Percentiles rank a stretch among this genome's conserved stretches.
Evolutionary conservation across 106 monocot species (phyloP).

Genomic region (Hemerocallis citrina): DNA sequence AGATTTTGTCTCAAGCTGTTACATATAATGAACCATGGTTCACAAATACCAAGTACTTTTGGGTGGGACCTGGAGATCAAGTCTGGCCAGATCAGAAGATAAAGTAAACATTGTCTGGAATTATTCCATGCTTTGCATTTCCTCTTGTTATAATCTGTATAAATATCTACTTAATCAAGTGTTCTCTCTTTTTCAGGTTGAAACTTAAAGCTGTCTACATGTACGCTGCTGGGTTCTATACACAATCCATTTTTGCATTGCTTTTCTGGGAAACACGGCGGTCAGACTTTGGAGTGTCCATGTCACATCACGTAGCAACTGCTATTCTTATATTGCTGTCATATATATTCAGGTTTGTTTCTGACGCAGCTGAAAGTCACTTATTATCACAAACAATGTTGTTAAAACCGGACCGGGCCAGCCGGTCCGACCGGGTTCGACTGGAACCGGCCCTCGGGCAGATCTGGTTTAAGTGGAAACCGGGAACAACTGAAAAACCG

Average conservation of each 20-base stretch:
- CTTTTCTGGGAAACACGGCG: slow-evolving; percentile 95
- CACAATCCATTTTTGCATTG: slow-evolving; percentile 89
- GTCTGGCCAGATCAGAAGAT: slow-evolving; percentile 80
- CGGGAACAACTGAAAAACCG: no score
- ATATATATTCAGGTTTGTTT: slow-evolving; percentile 68
- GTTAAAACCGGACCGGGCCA: no score
- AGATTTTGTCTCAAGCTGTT: slow-evolving; percentile 54
- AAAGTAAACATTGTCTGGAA: slow-evolving; percentile 33
- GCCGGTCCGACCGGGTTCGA: no score
- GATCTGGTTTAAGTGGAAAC: no score
- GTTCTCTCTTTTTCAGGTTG: slow-evolving; percentile 31
- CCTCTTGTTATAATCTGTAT: background rate
- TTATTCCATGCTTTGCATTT: background rate
- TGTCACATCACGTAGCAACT: slow-evolving; percentile 87
- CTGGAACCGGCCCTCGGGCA: no score
- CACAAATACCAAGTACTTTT: slow-evolving; percentile 67
- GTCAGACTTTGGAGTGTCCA: slow-evolving; percentile 79
- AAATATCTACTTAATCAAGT: background rate
- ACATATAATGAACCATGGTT: slow-evolving; percentile 92
- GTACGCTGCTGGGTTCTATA: slow-evolving; percentile 88
- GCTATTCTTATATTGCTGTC: slow-evolving; percentile 72
- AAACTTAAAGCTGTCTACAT: slow-evolving; percentile 81
- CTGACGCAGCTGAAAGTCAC: background rate
- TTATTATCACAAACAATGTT: background rate
- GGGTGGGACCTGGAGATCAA: slow-evolving; percentile 90